Conservation (phyloP, 306 rosid genomes). For the Trichosanthes cucumerina region DNA sequence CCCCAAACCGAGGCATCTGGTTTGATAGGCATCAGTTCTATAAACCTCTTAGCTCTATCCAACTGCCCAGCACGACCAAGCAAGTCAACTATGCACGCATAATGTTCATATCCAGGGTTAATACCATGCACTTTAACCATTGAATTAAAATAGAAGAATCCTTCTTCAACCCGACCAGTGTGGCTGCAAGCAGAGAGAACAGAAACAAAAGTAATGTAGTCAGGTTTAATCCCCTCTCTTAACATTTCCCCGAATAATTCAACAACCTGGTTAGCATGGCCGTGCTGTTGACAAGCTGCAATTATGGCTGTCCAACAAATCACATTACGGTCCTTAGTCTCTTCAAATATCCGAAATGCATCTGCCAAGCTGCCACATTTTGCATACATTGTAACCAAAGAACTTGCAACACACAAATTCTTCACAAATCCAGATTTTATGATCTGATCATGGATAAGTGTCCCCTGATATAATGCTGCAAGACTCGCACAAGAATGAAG, state of each 20-base stretch:
- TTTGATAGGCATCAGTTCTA: conserved; percentile 42
- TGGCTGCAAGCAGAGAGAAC: conserved; percentile 59
- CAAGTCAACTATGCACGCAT: conserved; percentile 60
- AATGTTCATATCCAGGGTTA: conserved; percentile 46
- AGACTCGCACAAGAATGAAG: conserved; percentile 43
- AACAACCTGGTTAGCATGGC: conserved; percentile 38
- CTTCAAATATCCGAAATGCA: conserved; percentile 30
- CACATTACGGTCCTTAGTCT: conserved; percentile 31
- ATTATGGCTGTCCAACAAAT: conserved; percentile 64
- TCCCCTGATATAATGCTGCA: conserved; percentile 39
- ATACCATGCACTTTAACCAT: conserved; percentile 32
- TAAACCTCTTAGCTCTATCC: conserved; percentile 38
- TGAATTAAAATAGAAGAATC: conserved; percentile 41
- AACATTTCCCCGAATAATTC: conserved; percentile 47
- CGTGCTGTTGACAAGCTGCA: conserved; percentile 51
- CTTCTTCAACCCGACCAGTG: conserved; percentile 43
- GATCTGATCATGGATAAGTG: conserved; percentile 34
- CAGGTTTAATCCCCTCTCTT: conserved; percentile 33
- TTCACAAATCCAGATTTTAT: conserved; percentile 34
- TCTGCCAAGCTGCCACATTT: conserved; percentile 45
- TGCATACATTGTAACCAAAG: conserved; percentile 51
- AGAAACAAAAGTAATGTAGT: conserved; percentile 46
- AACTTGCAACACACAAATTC: conserved; percentile 31
- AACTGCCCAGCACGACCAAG: conserved; percentile 51
- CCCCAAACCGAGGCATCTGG: conserved; percentile 53